Evolutionary conservation across 768 basidiomycete species (phyloP).

Genomic region (Suillus subluteus): DNA sequence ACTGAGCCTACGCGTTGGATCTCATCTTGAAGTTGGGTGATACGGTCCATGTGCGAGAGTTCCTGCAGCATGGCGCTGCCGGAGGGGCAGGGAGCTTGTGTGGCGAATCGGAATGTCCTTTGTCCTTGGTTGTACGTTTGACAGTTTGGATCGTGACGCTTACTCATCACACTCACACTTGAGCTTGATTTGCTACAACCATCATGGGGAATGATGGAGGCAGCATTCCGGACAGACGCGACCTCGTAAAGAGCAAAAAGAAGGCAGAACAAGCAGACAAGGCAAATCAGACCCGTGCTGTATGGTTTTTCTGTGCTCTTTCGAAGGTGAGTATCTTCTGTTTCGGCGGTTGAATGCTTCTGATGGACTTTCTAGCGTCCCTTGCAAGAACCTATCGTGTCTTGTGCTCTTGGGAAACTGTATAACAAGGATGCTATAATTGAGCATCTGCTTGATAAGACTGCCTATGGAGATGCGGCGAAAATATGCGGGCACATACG

Average conservation of each 20-base stretch:
- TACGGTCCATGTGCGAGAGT: constrained; percentile 93
- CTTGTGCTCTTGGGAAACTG: constrained; percentile 89
- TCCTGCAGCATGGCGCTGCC: constrained; percentile 88
- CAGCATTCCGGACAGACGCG: constrained; percentile 83
- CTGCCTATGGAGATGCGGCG: constrained; percentile 88
- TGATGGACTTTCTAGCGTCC: constrained; percentile 55
- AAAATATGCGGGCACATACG: constrained; percentile 92
- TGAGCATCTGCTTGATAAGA: constrained; percentile 84
- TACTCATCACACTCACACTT: constrained; percentile 10
- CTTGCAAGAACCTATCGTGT: constrained; percentile 88
- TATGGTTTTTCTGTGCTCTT: constrained; percentile 93
- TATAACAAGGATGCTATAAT: constrained; percentile 97
- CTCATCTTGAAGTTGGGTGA: constrained; percentile 94
- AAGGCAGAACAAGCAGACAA: constrained; percentile 92
- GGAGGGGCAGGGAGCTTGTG: constrained; percentile 11
- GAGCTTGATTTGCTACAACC: constrained; percentile 5
- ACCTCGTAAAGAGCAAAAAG: constrained; percentile 71
- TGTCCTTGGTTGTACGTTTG: background rate
- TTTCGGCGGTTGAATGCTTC: background rate
- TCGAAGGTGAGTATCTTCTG: constrained; percentile 71
- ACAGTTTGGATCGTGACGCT: background rate
- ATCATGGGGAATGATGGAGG: constrained; percentile 89
- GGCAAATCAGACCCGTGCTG: constrained; percentile 83
- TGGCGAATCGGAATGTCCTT: background rate
- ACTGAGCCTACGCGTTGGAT: constrained; percentile 71